Percentiles rank a stretch among this genome's conserved stretches.
phyloP scores from a whole-genome alignment of 805 yeast species.

The Wickerhamomyces queroliae region DNA sequence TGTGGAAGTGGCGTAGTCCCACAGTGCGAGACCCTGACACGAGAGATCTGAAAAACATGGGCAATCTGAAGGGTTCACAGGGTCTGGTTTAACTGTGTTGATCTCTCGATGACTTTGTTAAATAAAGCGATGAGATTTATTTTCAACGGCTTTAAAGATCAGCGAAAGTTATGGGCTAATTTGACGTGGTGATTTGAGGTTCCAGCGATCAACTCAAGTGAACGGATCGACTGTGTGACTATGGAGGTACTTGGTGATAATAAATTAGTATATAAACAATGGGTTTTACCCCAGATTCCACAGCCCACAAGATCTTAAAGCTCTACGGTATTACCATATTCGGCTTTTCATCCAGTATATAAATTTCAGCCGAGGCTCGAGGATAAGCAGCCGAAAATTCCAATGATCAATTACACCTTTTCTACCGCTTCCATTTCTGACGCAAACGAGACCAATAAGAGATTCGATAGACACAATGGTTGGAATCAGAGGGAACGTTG shows the following conservation, averaged over 20 bases:
- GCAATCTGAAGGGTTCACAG: too few species aligned
- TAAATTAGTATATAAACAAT: too few species aligned
- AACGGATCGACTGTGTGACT: too few species aligned
- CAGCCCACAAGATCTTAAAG: too few species aligned
- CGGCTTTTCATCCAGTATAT: too few species aligned
- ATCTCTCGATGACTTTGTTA: not conserved
- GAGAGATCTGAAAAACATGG: not conserved
- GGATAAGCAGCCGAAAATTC: too few species aligned
- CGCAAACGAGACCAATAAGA: not conserved
- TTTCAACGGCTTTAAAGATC: not conserved
- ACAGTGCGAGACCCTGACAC: constrained; percentile 2
- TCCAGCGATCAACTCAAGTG: too few species aligned
- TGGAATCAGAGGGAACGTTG: constrained; percentile 24
- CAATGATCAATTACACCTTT: not conserved
- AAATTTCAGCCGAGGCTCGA: too few species aligned
- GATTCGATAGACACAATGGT: constrained; percentile 13
- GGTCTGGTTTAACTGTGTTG: too few species aligned
- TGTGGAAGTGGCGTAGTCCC: not conserved
- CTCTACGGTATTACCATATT: too few species aligned
- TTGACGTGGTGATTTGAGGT: not conserved
- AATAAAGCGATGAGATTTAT: not conserved
- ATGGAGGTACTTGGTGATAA: too few species aligned
- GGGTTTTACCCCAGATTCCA: too few species aligned
- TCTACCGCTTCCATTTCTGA: not conserved
- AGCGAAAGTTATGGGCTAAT: not conserved